phyloP scores from a whole-genome alignment of 1,139 yeast genomes.

The Yarrowia galli region DNA sequence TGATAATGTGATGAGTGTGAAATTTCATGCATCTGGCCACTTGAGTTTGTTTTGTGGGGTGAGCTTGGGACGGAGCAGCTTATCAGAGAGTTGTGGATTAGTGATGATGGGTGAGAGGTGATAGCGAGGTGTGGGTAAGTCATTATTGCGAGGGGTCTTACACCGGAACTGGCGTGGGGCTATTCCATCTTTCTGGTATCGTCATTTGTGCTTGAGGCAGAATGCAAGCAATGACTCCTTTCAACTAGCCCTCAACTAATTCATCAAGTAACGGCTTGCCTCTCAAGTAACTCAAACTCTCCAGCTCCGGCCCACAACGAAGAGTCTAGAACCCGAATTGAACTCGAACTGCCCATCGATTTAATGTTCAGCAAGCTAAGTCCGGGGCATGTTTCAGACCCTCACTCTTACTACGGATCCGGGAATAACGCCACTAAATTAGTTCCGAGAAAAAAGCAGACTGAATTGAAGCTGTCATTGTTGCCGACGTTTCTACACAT shows the following conservation, averaged over 20 bases:
- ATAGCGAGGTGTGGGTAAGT: no score
- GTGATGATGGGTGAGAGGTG: no score
- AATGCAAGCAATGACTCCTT: background rate
- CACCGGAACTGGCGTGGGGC: no score
- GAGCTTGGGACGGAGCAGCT: background rate
- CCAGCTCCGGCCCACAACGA: background rate
- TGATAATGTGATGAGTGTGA: conserved; percentile 11
- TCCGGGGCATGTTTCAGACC: background rate
- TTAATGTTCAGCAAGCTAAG: background rate
- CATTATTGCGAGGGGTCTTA: no score
- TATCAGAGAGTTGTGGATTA: background rate
- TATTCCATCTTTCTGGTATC: background rate
- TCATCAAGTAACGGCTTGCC: background rate
- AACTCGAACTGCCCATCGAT: background rate
- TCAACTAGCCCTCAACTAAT: background rate
- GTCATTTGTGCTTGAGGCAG: no score
- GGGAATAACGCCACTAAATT: background rate
- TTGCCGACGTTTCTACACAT: background rate
- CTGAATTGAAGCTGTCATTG: background rate
- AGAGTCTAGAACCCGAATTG: background rate
- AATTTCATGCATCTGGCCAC: conserved; percentile 8
- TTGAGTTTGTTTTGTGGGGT: conserved; percentile 24
- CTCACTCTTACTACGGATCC: background rate
- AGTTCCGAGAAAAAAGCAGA: background rate
- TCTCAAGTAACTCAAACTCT: background rate